phyloP scores from a whole-genome alignment of 495 filamentous ascomycete genomes.

The Hypoxylon perforatum region DNA sequence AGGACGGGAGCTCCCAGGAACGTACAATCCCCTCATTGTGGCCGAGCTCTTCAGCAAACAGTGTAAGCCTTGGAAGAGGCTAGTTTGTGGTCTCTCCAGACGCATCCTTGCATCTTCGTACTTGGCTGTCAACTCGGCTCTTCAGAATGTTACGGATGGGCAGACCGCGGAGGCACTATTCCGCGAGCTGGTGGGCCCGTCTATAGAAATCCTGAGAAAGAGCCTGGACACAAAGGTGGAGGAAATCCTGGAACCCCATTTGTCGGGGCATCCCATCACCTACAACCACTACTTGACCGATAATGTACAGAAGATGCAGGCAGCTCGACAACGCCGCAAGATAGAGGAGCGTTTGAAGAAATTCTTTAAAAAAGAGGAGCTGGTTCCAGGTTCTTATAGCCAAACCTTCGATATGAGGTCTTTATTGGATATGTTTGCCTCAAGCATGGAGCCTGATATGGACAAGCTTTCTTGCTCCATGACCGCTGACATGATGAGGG shows the following conservation, averaged over 20 bases:
- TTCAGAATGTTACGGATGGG: too few relatives aligned
- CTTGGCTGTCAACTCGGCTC: too few relatives aligned
- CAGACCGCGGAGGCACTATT: too few relatives aligned
- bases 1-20: slow-evolving; percentile 60
- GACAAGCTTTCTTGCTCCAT: slow-evolving; percentile 44
- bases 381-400: slow-evolving; percentile 27
- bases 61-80: slow-evolving; percentile 51
- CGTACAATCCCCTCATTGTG: slow-evolving; percentile 60
- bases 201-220: too few relatives aligned
- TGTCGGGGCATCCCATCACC: slow-evolving; percentile 60
- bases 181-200: too few relatives aligned
- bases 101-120: too few relatives aligned
- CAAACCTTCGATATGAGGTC: too few relatives aligned
- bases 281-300: slow-evolving; percentile 68
- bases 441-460: slow-evolving; percentile 45
- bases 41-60: slow-evolving; percentile 59
- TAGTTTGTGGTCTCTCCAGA: slow-evolving; percentile 37
- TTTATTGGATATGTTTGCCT: too few relatives aligned
- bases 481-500: slow-evolving; percentile 50
- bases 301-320: slow-evolving; percentile 57
- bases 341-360: too few relatives aligned
- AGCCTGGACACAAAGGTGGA: slow-evolving; percentile 49
- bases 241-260: slow-evolving; percentile 51
- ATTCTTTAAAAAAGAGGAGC: too few relatives aligned
- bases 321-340: too few relatives aligned